Conservation (phyloP, 2,329 filamentous ascomycete species). For the Pseudogymnoascus sp. region DNA sequence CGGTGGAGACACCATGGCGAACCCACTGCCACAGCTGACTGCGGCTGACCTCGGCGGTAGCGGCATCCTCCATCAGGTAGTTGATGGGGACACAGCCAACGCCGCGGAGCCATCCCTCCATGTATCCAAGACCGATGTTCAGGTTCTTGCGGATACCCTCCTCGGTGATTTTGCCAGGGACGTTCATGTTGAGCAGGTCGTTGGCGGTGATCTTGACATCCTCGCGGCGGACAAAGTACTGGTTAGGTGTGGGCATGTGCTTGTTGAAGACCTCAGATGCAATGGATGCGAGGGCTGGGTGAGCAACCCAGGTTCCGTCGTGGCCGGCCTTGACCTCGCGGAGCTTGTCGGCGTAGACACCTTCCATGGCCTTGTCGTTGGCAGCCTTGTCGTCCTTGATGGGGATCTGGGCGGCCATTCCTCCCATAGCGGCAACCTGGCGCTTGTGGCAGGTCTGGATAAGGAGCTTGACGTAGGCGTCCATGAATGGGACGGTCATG, state of each 20-base stretch:
- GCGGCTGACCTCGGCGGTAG: conserved; percentile 90
- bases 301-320: conserved; percentile 94
- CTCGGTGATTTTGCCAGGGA: conserved; percentile 85
- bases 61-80: conserved; percentile 96
- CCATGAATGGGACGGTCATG: conserved; percentile 98
- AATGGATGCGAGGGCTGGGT: conserved; percentile 82
- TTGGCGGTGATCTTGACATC: conserved; percentile 80
- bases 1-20: conserved; percentile 62
- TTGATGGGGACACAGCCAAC: conserved; percentile 97
- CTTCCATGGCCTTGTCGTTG: conserved; percentile 91
- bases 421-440: conserved; percentile 97
- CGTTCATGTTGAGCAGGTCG: conserved; percentile 96
- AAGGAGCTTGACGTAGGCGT: conserved; percentile 90
- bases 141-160: conserved; percentile 96
- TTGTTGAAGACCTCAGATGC: conserved; percentile 93
- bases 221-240: conserved; percentile 83
- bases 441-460: conserved; percentile 97
- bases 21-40: conserved; percentile 97
- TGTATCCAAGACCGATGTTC: conserved; percentile 92
- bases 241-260: conserved; percentile 97
- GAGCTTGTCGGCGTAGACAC: conserved; percentile 88
- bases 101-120: conserved; percentile 96
- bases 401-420: conserved; percentile 97
- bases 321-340: conserved; percentile 92
- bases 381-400: conserved; percentile 90